phyloP scores from a whole-genome alignment of 2,329 filamentous ascomycete species.

The Trichoderma sp. region DNA sequence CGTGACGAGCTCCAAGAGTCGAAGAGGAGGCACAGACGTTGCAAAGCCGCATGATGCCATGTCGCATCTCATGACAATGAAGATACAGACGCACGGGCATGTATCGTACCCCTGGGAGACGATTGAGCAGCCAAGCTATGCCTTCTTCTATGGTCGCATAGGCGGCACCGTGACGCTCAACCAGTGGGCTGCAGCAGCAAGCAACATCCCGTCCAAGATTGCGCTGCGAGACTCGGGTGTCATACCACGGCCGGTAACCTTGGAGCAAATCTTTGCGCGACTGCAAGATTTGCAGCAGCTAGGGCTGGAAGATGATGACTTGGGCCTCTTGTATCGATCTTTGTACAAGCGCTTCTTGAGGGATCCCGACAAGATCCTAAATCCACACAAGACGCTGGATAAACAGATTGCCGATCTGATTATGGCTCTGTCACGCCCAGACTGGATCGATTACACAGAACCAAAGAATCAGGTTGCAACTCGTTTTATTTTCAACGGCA shows the following conservation, averaged over 20 bases:
- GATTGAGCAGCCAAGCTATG: slow-evolving; percentile 73
- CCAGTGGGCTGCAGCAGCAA: slow-evolving; percentile 66
- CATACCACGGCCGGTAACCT: slow-evolving; percentile 62
- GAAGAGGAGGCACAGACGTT: slow-evolving; percentile 49
- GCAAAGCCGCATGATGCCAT: slow-evolving; percentile 59
- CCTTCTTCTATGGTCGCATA: slow-evolving; percentile 66
- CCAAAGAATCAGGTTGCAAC: slow-evolving; percentile 74
- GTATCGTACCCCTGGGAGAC: slow-evolving; percentile 67
- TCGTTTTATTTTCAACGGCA: slow-evolving; percentile 69
- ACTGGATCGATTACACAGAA: slow-evolving; percentile 75
- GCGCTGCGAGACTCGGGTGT: slow-evolving; percentile 62
- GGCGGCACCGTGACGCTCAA: slow-evolving; percentile 75
- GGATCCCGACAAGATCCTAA: slow-evolving; percentile 65
- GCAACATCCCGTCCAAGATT: slow-evolving; percentile 58
- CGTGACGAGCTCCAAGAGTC: slow-evolving; percentile 50
- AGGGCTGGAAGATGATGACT: slow-evolving; percentile 60
- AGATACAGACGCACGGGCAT: slow-evolving; percentile 48
- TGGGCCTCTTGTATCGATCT: slow-evolving; percentile 62
- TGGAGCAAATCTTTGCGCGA: slow-evolving; percentile 62
- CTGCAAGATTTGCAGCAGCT: slow-evolving; percentile 62
- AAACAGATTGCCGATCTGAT: slow-evolving; percentile 75
- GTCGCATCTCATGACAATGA: slow-evolving; percentile 62
- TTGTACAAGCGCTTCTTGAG: slow-evolving; percentile 71
- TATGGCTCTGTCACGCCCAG: slow-evolving; percentile 66
- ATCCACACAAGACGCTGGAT: slow-evolving; percentile 66